Conservation (phyloP, 2,329 filamentous ascomycete genomes). For the Exophiala sp. region DNA sequence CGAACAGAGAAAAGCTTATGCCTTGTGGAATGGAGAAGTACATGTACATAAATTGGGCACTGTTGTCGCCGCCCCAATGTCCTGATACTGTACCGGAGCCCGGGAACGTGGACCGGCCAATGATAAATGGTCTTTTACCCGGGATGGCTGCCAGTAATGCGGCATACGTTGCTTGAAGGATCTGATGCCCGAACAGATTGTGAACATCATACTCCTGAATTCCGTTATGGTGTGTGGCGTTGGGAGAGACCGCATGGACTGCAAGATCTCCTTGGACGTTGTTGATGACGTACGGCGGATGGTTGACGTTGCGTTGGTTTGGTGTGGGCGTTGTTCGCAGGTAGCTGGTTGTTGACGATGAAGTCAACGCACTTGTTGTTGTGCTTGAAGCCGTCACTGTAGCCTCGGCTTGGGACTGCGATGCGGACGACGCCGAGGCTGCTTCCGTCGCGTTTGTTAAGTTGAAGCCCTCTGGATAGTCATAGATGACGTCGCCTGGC, state of each 20-base stretch:
- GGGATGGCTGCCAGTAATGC: constrained; percentile 60
- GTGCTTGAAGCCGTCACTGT: constrained; percentile 33
- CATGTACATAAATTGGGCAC: constrained; percentile 65
- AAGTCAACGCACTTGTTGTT: constrained; percentile 28
- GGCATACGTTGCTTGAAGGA: constrained; percentile 69
- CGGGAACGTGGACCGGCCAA: constrained; percentile 74
- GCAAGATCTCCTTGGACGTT: constrained; percentile 67
- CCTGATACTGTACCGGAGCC: constrained; percentile 70
- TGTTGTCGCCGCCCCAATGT: constrained; percentile 77
- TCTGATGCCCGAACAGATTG: constrained; percentile 69
- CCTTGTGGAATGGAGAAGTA: constrained; percentile 72
- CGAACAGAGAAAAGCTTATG: constrained; percentile 66
- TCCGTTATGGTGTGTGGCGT: constrained; percentile 70
- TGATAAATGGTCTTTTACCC: constrained; percentile 71
- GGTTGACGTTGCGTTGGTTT: constrained; percentile 61
- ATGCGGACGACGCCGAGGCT: constrained; percentile 51
- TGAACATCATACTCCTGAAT: constrained; percentile 71
- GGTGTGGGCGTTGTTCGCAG: constrained; percentile 56
- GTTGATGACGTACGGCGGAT: constrained; percentile 71
- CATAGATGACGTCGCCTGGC: constrained; percentile 52
- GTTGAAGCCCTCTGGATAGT: constrained; percentile 65
- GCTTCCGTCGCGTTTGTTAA: constrained; percentile 63
- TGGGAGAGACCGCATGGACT: constrained; percentile 66
- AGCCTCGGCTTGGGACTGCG: constrained; percentile 47
- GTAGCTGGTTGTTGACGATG: constrained; percentile 43